Evolutionary conservation across 2,329 filamentous ascomycete species (phyloP), one percentile per base, ranked within the genome.

Genomic region (Arachnomyces sp.): DNA sequence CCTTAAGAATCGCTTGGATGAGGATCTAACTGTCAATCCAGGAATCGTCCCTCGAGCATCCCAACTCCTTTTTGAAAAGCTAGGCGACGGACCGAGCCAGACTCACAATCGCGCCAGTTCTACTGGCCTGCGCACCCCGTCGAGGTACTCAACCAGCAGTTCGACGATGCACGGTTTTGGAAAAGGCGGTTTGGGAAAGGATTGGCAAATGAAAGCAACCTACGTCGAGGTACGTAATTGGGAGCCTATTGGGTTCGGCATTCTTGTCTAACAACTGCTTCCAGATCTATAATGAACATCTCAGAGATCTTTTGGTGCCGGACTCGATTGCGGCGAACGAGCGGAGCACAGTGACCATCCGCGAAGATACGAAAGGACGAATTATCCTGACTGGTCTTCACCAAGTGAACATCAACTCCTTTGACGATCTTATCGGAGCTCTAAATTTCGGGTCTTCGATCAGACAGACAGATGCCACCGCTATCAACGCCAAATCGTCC

Each of bases 31-130:
- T 28, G 13, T 40, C 25, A 36, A 16, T 45, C n/a, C 49, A 93
- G 90, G 90, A 61, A 88, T 98, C n/a, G 89, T 98, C 51, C 90
- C 92, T 21, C 83, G 92, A 51, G 92, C 92, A 28, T 90, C 89
- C 2, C 77, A 78, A 25, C 79, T 82, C 18, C 74, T 98, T 4
- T 98, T 98, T 56, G 88, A 95, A 50, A 88, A 84, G 59, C 75
- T 98, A 1, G n/a, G n/a, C 9, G 82, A 87, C 9, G 76, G 78
- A 3, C 55, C 37, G 48, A 66, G 46, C 58, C 68, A 62, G 61
- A 75, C 42, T 6, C 62, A 67, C 40, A 56, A 78, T 56, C 79
- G 84, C 36, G 75, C 73, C 44, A 82, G 82, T 29, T 82, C 82
- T 57, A 86, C 85, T 12, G 87, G 88, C 38, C 74, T 95, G 29